Evolutionary conservation across 352 stramenopile genomes (phyloP).

Genomic region (Elongisporangium prolatum): DNA sequence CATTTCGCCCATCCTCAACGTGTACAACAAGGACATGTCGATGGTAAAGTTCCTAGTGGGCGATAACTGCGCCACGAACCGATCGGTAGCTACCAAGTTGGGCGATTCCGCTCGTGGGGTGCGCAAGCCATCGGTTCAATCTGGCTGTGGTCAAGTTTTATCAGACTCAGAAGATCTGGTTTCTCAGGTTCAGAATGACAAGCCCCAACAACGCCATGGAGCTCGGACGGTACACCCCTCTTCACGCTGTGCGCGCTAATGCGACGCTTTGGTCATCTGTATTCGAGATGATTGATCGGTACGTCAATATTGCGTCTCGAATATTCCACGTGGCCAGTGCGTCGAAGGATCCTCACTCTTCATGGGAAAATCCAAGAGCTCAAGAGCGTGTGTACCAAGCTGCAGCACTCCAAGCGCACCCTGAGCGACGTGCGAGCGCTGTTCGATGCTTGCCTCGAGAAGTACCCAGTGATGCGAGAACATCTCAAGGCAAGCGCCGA

Average conservation of each 20-base stretch:
- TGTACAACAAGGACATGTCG: slow-evolving; percentile 1
- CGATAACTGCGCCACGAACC: slow-evolving; percentile 7
- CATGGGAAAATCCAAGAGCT: slow-evolving; percentile 10
- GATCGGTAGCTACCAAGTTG: not conserved
- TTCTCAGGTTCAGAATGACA: slow-evolving; percentile 9
- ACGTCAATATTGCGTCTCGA: slow-evolving; percentile 10
- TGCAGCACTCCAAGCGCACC: slow-evolving; percentile 8
- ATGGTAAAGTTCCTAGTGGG: slow-evolving; percentile 5
- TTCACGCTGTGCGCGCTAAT: slow-evolving; percentile 5
- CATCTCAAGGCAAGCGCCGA: slow-evolving; percentile 3
- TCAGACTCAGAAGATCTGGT: slow-evolving; percentile 6
- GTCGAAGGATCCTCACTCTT: slow-evolving; percentile 6
- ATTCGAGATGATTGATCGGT: slow-evolving; percentile 10
- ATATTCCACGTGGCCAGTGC: slow-evolving; percentile 3
- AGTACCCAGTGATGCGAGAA: slow-evolving; percentile 18
- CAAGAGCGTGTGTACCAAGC: slow-evolving; percentile 15
- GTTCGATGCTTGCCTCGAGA: slow-evolving; percentile 6
- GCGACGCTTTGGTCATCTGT: slow-evolving; percentile 8
- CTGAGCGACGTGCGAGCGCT: slow-evolving; percentile 9
- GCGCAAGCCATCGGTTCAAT: slow-evolving; percentile 3
- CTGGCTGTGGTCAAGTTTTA: slow-evolving; percentile 6
- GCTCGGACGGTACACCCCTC: slow-evolving; percentile 6
- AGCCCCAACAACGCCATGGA: slow-evolving; percentile 5
- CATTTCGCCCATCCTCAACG: not conserved
- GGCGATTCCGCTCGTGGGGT: slow-evolving; percentile 2